A percentile compares a stretch with the other conserved stretches of the same genome.
These are phyloP conservation scores for Hemileia vastatrix DNA, from an alignment of 1,284 basidiomycete genomes.

Conservation along the genomic window DNA sequence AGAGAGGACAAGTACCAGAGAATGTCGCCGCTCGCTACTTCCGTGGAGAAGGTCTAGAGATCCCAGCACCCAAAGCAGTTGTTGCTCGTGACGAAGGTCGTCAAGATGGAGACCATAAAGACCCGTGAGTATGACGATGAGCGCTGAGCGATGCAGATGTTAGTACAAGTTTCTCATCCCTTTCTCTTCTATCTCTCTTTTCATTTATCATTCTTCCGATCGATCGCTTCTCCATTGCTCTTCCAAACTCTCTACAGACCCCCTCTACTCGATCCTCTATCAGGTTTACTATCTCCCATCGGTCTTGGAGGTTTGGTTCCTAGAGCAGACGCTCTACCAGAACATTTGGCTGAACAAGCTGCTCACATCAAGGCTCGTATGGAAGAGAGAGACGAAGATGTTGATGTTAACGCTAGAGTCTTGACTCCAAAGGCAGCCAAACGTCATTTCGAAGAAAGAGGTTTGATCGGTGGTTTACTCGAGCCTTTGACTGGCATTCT, in stretches of 20 bases:
- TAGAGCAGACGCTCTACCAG: not conserved
- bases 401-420: constrained; percentile 12
- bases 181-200: not conserved
- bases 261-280: constrained; percentile 20
- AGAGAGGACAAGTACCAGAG: constrained; percentile 8
- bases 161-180: not conserved
- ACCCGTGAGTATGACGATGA: not conserved
- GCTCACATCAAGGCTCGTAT: constrained; percentile 7
- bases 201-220: not conserved
- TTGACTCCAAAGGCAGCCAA: constrained; percentile 23
- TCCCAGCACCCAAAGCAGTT: not conserved
- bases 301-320: constrained; percentile 18
- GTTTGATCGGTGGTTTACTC: constrained; percentile 21
- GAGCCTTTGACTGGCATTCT: constrained; percentile 16
- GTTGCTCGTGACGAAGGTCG: constrained; percentile 9
- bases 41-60: constrained; percentile 12
- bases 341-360: constrained; percentile 3
- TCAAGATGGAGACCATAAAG: constrained; percentile 3
- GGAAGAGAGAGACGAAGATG: constrained; percentile 19
- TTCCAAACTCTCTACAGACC: not conserved
- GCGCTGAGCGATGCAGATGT: not conserved
- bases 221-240: not conserved
- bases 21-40: constrained; percentile 13
- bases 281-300: constrained; percentile 17
- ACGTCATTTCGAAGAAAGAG: constrained; percentile 19